Base-by-base conservation (phyloP, 352 stramenopile species). In the Hyaloperonospora arabidopsidis region DNA sequence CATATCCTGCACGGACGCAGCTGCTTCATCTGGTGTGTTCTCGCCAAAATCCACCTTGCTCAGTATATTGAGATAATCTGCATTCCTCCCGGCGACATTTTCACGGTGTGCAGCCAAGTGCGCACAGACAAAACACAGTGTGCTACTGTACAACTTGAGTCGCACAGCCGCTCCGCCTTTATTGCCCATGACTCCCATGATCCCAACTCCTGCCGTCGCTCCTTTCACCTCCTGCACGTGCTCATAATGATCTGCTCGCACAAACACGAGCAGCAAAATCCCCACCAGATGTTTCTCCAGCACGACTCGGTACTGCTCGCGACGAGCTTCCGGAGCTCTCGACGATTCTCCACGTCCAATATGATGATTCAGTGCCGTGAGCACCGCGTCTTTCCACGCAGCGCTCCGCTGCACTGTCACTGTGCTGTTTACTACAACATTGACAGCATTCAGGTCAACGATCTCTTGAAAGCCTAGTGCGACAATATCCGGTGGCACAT, bases 171-270 rank as follows among this genome's bases (percentile, higher is more conserved):
- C 94, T 49, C 95, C 97, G 45, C 97, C 97, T 68, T 99, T 99
- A 69, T 99, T 99, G 44, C 97, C 97, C 84, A 93, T 93, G 70
- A 99, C 92, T 15, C 97, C 97, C 92, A 99, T 98, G 40, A 99
- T 95, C 22, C 97, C 97, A 0, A 98, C 95, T 1, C 94, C 93
- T 0, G 97, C 95, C 2, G 79, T 96, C 2, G 90, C 86, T 22
- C 82, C 86, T 39, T 87, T 75, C 15, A 98, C 76, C 49, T 97
- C 87, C 29, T 89, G 84, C 15, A 98, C 79, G 57, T 81, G 62
- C 0, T 79, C 62, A 21, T 72, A 62, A 52, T 95, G 79, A 25
- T 87, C 68, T 0, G 65, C 49, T 40, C 90, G 89, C 4, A 98
- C 96, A 66, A 98, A 98, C 13, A 99, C 88, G 46, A 97, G 91